Percentiles rank a stretch among this genome's conserved stretches.
phyloP scores from a whole-genome alignment of 1,284 basidiomycete genomes.

The Mycena sp. region DNA sequence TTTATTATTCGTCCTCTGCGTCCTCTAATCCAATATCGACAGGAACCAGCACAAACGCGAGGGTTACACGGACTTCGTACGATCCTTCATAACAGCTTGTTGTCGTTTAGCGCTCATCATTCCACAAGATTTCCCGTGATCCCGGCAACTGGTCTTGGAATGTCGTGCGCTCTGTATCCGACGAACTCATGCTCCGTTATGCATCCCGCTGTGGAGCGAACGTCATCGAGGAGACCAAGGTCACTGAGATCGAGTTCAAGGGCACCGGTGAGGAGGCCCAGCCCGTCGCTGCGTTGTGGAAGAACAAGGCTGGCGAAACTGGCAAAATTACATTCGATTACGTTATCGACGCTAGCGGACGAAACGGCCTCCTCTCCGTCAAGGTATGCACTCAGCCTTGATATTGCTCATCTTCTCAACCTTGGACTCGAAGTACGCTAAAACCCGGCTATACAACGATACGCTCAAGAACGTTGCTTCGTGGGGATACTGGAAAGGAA shows the following conservation, averaged over 20 bases:
- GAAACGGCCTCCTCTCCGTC: conserved; percentile 55
- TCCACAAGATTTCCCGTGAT: background rate
- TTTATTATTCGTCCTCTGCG: background rate
- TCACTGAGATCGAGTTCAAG: conserved; percentile 47
- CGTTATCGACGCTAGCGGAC: conserved; percentile 56
- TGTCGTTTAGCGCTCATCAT: background rate
- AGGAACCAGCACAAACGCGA: conserved; percentile 14
- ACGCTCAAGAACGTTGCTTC: conserved; percentile 57
- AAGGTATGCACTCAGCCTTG: conserved; percentile 47
- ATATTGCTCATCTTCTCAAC: background rate
- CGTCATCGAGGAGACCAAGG: conserved; percentile 50
- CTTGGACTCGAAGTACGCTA: conserved; percentile 14
- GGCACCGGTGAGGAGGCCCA: conserved; percentile 24
- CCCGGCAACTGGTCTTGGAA: background rate
- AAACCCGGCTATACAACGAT: conserved; percentile 52
- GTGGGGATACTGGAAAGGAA: conserved; percentile 62
- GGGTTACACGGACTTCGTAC: conserved; percentile 32
- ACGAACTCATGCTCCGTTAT: conserved; percentile 44
- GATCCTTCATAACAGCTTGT: background rate
- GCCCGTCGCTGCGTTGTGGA: conserved; percentile 48
- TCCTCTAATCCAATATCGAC: background rate
- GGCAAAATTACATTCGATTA: conserved; percentile 50
- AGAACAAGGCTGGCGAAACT: conserved; percentile 43
- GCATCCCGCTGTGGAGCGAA: conserved; percentile 45
- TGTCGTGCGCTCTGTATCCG: conserved; percentile 39